These are phyloP conservation scores for Artemisia annua DNA, from an alignment of 129 eudicot genomes.

Conservation along the genomic window DNA sequence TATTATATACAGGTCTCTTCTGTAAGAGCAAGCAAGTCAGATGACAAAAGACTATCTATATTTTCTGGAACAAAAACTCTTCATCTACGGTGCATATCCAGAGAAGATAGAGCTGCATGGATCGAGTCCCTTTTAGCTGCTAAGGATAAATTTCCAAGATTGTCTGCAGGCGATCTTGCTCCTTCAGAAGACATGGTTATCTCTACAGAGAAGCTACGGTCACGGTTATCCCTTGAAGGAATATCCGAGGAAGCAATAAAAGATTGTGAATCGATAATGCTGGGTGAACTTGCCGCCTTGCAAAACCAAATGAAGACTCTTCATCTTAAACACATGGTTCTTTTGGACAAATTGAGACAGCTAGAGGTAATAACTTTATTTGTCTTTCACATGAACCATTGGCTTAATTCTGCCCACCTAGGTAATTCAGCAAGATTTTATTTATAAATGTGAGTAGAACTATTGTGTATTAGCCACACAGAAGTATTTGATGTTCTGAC, in stretches of 20 bases:
- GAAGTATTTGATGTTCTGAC: not conserved
- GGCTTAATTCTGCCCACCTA: no score
- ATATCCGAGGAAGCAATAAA: constrained; percentile 64
- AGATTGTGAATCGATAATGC: constrained; percentile 94
- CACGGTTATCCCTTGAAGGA: constrained; percentile 70
- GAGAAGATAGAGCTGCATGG: constrained; percentile 93
- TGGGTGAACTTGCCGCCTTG: constrained; percentile 65
- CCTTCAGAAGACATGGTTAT: constrained; percentile 84
- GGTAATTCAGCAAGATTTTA: not conserved
- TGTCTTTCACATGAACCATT: not conserved
- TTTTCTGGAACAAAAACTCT: constrained; percentile 97
- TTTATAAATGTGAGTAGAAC: not conserved
- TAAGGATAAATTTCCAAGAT: constrained; percentile 89
- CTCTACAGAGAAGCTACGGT: constrained; percentile 78
- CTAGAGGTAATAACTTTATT: constrained; percentile 63
- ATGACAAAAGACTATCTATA: constrained; percentile 90
- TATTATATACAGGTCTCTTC: constrained; percentile 77
- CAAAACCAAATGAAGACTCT: constrained; percentile 81
- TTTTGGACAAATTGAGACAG: constrained; percentile 76
- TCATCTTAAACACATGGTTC: constrained; percentile 78
- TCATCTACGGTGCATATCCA: constrained; percentile 85
- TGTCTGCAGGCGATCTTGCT: constrained; percentile 70
- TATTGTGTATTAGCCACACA: not conserved
- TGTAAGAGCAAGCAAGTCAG: constrained; percentile 97
- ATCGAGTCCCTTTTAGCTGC: constrained; percentile 87